Conservation (phyloP, 495 filamentous ascomycete genomes). For the Stereocaulon alpinum region DNA sequence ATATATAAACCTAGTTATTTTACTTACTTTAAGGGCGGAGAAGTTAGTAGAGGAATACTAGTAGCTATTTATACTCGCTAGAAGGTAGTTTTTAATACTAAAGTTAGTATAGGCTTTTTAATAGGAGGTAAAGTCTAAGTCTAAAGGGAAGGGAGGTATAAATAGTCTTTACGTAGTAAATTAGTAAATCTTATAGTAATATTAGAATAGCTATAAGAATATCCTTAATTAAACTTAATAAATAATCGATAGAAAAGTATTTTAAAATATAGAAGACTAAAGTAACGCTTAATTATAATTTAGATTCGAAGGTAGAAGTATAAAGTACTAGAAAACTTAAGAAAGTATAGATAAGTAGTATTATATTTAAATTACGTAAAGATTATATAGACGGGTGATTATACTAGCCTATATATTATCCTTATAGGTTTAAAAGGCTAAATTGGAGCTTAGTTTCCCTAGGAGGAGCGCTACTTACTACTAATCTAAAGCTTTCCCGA, state of each 20-base stretch:
- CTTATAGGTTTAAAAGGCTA: neutral
- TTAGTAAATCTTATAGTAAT: neutral
- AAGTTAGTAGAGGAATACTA: neutral
- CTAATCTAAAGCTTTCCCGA: neutral
- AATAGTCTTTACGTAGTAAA: neutral
- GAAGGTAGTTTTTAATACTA: neutral
- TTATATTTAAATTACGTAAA: neutral
- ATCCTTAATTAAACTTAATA: neutral
- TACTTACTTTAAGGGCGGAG: neutral
- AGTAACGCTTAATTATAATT: neutral
- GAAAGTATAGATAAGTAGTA: neutral
- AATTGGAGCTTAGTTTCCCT: neutral
- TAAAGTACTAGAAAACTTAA: neutral
- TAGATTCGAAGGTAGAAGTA: neutral
- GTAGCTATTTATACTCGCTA: neutral
- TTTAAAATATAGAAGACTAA: neutral
- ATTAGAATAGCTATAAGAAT: neutral
- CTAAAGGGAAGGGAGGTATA: neutral
- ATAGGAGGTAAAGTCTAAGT: neutral
- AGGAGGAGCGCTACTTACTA: neutral
- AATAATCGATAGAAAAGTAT: neutral
- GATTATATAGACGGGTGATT: neutral
- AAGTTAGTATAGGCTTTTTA: neutral
- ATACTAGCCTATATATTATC: neutral
- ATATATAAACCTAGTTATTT: neutral